These are phyloP conservation scores for Kurtzmaniella fragi DNA, from an alignment of 805 yeast species.

Conservation along the genomic window DNA sequence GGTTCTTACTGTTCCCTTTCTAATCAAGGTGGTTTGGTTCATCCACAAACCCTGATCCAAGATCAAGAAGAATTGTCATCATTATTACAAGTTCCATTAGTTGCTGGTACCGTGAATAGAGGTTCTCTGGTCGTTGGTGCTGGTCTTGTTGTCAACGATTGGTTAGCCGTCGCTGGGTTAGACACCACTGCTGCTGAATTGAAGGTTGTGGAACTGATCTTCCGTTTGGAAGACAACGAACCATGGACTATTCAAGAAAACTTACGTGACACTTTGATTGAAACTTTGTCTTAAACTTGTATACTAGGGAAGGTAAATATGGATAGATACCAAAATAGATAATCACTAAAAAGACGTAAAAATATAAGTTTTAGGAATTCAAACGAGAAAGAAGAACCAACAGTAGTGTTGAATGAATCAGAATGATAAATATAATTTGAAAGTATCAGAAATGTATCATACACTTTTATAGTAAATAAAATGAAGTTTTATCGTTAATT, in stretches of 20 bases:
- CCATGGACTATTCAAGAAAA: slow-evolving; percentile 82
- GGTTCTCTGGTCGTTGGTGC: slow-evolving; percentile 98
- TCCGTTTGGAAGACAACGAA: slow-evolving; percentile 86
- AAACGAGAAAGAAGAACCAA: too few relatives aligned
- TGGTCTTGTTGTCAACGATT: slow-evolving; percentile 97
- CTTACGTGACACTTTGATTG: slow-evolving; percentile 88
- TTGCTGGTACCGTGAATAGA: slow-evolving; percentile 97
- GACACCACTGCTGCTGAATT: slow-evolving; percentile 99
- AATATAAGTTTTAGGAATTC: neutral
- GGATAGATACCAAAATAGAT: too few relatives aligned
- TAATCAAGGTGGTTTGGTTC: slow-evolving; percentile 97
- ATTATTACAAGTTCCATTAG: slow-evolving; percentile 92
- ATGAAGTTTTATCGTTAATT: too few relatives aligned
- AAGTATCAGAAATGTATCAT: too few relatives aligned
- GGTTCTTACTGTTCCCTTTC: slow-evolving; percentile 94
- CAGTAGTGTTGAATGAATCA: too few relatives aligned
- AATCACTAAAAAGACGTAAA: neutral
- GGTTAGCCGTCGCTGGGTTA: slow-evolving; percentile 94
- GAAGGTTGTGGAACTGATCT: slow-evolving; percentile 93
- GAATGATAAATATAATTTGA: too few relatives aligned
- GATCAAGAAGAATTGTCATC: slow-evolving; percentile 98
- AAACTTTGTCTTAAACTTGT: slow-evolving; percentile 65
- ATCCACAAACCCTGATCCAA: slow-evolving; percentile 94
- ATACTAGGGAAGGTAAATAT: neutral
- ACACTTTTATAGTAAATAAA: too few relatives aligned